Evolutionary conservation across 305 asterid genomes (phyloP).

Genomic region (Vinca major): DNA sequence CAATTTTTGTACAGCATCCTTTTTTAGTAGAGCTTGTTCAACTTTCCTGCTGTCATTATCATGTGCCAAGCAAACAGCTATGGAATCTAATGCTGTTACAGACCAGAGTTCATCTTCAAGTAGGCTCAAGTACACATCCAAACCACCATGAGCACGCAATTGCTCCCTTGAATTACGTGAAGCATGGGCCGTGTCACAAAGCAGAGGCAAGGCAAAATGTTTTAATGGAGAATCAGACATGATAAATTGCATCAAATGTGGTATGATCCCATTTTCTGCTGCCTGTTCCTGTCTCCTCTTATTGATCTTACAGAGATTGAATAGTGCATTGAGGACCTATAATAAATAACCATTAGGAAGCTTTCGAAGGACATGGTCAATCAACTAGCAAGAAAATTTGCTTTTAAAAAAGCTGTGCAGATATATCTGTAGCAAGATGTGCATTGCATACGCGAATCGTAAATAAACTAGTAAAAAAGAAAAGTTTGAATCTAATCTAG

Average conservation of each 20-base stretch:
- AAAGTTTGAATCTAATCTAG: background rate
- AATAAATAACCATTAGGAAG: constrained; percentile 25
- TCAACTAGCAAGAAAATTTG: background rate
- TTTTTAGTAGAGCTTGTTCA: constrained; percentile 82
- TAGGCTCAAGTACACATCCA: constrained; percentile 91
- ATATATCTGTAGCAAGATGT: background rate
- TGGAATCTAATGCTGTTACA: constrained; percentile 95
- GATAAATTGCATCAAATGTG: constrained; percentile 87
- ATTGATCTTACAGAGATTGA: constrained; percentile 97
- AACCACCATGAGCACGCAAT: constrained; percentile 95
- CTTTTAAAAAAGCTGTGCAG: background rate
- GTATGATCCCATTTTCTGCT: constrained; percentile 97
- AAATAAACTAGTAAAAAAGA: too few species aligned
- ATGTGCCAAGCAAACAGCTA: constrained; percentile 96
- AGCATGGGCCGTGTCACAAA: constrained; percentile 99
- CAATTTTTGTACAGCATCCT: constrained; percentile 90
- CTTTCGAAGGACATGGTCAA: constrained; percentile 3
- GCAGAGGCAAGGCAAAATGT: constrained; percentile 87
- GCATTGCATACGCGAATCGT: too few species aligned
- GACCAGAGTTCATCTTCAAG: constrained; percentile 94
- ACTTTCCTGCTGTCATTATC: constrained; percentile 91
- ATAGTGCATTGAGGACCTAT: constrained; percentile 89
- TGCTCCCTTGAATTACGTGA: constrained; percentile 98
- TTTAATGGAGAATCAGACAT: constrained; percentile 85
- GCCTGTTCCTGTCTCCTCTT: constrained; percentile 99